Base-by-base conservation (phyloP, 352 stramenopile species). In the Phytopythium helicoides region DNA sequence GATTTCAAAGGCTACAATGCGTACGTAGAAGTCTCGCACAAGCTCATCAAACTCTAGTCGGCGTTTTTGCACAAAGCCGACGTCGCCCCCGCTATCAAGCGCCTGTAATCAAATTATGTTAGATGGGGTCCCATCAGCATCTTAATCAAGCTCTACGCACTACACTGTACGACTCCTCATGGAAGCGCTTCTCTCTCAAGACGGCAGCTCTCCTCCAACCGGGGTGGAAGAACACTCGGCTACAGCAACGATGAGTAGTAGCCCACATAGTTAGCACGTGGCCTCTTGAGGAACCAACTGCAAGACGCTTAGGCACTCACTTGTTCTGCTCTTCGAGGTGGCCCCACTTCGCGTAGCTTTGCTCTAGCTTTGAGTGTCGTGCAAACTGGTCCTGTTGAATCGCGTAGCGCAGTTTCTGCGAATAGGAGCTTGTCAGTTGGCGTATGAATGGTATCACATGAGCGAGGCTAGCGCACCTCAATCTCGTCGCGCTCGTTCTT, bases 401-500 rank as follows among this genome's bases (percentile, higher is more conserved):
- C 34, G 82, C 71, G 75, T 75, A 88, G 41, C 75, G 75, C 35
- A 86, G 60, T 71, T 77, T 67, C 80, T 90, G 47, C 23, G 57
- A 38, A 56, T 26, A 7, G 19, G 11, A 2, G 10, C n/a, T 12
- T 9, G 28, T 38, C 45, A 16, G 19, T 66, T 21, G 58, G 40
- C 19, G 48, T 33, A 18, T 22, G n/a, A n/a, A n/a, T 41, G 45
- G 15, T 33, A 15, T 28, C 34, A 18, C 44, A 41, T 37, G 3
- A 46, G 16, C 19, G 9, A 33, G 28, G 5, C 28, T 5, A 9
- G 28, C 68, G 19, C 53, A 91, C 80, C 73, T 89, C 77, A 75
- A 91, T 88, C 48, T 91, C 80, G 46, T 84, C 78, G 33, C 77
- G 56, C 62, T 90, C 80, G 38, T 67, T 69, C 46, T 88, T 83